phyloP scores from a whole-genome alignment of 2,329 filamentous ascomycete genomes.

The Sporothrix protearum region DNA sequence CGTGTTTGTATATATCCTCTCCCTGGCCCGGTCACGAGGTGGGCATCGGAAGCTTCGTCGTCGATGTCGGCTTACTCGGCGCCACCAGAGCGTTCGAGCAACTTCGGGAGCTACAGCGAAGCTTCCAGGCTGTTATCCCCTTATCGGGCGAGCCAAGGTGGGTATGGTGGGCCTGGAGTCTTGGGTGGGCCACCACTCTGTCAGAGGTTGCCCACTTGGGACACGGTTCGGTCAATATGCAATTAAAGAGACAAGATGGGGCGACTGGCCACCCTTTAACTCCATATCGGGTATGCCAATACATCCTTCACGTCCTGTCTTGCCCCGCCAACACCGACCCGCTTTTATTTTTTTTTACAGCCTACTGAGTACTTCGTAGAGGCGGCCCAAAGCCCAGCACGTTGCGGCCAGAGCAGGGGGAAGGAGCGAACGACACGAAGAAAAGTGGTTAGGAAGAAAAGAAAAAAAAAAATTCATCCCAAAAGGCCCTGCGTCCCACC shows the following conservation, averaged over 20 bases:
- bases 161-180: not conserved
- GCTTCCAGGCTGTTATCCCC: conserved; percentile 22
- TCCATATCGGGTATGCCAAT: not conserved
- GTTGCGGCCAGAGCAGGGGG: not conserved
- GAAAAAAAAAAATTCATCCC: conserved; percentile 22
- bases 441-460: too few species aligned
- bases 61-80: conserved; percentile 10
- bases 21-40: not conserved
- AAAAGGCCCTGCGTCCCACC: conserved; percentile 14
- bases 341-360: not conserved
- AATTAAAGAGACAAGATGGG: not conserved
- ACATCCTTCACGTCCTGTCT: not conserved
- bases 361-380: too few species aligned
- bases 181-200: not conserved
- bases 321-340: conserved; percentile 20
- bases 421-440: not conserved
- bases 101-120: conserved; percentile 24
- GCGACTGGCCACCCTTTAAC: not conserved
- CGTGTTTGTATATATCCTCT: not conserved
- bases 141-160: conserved; percentile 11
- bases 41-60: not conserved
- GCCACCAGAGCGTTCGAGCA: conserved; percentile 26
- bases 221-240: not conserved
- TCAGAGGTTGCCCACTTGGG: not conserved
- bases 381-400: not conserved